Evolutionary conservation across 2,329 filamentous ascomycete genomes (phyloP), one percentile per base, ranked within the genome.

Genomic region (Fusarium piperis): DNA sequence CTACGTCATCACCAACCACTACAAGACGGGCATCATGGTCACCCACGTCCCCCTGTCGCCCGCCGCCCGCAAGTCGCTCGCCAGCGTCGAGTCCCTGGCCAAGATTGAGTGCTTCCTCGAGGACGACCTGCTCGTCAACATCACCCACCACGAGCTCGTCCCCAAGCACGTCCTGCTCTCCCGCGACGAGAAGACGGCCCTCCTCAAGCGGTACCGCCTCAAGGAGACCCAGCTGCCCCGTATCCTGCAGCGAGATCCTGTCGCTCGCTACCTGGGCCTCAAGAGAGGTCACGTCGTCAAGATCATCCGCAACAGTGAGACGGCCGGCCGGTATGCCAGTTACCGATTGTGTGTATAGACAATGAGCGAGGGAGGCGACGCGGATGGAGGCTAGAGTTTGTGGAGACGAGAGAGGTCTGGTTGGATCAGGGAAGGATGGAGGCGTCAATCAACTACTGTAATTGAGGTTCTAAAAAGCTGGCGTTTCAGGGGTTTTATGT

Each of bases 211-310:
- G 70, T 99, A 99, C 84, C 90, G 96, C 55, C 84, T 99, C 81
- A 98, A 98, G 90, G 96, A 99, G 87, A 98, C 94, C 11, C 96
- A 99, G 85, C 86, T 99, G 79, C 96, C 96, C 6, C 89, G 96
- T 63, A 97, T 99, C 77, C 90, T 97, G 82, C 89, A 93, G 74
- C 93, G 93, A 74, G 96, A 99, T 81, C 96, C 96, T 4, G 94
- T 99, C 59, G 94, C 96, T 28, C 91, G 93, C 77, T 99, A 98
- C 81, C 85, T 98, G 62, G 96, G 96, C 13, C 85, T 99, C 80
- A 92, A 93, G 85, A 89, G 95, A 79, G 94, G 95, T 4, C 93
- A 98, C 83, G 95, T 99, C 4, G 96, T 99, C 78, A 99, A 99
- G 89, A 99, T 99, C 77, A 98, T 99, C 78, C 88, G 96, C 73